Conservation (phyloP, 2,329 filamentous ascomycete species). For the Aureobasidium vineae region DNA sequence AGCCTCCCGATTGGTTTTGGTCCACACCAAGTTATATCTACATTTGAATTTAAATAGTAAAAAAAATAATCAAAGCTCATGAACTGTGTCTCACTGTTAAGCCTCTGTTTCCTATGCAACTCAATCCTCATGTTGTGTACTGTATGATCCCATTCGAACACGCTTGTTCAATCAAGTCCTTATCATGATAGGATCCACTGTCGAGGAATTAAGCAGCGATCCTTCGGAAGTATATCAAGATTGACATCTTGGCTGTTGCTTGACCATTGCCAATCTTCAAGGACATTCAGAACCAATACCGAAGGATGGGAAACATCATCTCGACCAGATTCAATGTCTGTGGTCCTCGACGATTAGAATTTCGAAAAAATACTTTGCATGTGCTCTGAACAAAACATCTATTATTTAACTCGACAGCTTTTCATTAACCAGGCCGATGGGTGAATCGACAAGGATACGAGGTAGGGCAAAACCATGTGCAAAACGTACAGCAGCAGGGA, state of each 20-base stretch:
- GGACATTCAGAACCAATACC: no score
- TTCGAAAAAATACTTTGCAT: no score
- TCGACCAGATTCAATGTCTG: no score
- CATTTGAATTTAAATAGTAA: not conserved
- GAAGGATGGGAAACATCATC: no score
- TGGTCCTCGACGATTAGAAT: no score
- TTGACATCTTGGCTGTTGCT: not conserved
- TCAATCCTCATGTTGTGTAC: not conserved
- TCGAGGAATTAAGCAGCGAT: not conserved
- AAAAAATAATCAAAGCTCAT: not conserved
- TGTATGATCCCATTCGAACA: not conserved
- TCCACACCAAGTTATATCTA: not conserved
- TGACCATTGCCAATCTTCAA: not conserved
- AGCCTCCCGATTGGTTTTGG: not conserved
- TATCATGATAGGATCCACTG: not conserved
- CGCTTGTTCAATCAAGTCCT: not conserved
- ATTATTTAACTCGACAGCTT: no score
- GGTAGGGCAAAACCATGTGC: not conserved
- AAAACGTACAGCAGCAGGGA: conserved; percentile 15
- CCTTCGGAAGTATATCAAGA: no score
- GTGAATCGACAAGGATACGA: not conserved
- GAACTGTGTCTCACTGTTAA: not conserved
- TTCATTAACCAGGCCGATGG: not conserved
- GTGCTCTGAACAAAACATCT: no score
- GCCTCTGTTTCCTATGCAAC: not conserved